A percentile compares a stretch with the other conserved stretches of the same genome.
phyloP scores from a whole-genome alignment of 257 asterid species.

The Eucommia ulmoides region DNA sequence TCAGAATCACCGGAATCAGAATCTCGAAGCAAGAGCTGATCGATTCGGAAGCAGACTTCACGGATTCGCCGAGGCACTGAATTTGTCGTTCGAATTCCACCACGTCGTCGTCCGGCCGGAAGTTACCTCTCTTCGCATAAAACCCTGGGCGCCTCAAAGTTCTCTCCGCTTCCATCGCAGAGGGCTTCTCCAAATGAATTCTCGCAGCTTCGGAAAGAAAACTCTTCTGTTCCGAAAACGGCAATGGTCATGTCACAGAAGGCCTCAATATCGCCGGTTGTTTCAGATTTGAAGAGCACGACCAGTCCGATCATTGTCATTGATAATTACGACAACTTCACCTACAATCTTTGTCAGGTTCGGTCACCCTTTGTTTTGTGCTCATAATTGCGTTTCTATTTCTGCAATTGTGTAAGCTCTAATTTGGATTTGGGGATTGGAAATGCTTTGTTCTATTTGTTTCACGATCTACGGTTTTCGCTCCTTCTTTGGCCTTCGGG shows the following conservation, averaged over 20 bases:
- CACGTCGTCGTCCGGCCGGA: conserved; percentile 83
- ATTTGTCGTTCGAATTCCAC: conserved; percentile 69
- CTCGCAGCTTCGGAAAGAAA: not conserved
- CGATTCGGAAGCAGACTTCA: conserved; percentile 67
- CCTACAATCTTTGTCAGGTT: conserved; percentile 94
- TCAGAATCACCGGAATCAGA: conserved; percentile 81
- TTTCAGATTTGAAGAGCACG: conserved; percentile 14
- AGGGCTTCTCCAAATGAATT: not conserved
- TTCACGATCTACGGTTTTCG: too few species aligned
- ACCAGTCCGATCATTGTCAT: conserved; percentile 53
- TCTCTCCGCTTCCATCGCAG: not conserved
- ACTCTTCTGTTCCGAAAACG: conserved; percentile 2
- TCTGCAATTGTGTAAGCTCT: too few species aligned
- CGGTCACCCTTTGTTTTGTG: too few species aligned
- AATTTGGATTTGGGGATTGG: not conserved
- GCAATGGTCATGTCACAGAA: conserved; percentile 28
- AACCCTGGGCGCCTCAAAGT: not conserved
- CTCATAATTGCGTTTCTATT: too few species aligned
- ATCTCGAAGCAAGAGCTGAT: conserved; percentile 79
- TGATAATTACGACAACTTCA: conserved; percentile 94
- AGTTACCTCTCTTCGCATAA: too few species aligned
- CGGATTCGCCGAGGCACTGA: conserved; percentile 58
- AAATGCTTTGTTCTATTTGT: not conserved
- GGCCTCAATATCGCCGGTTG: conserved; percentile 14
- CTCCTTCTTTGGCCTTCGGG: too few species aligned